Evolutionary conservation across 2,329 filamentous ascomycete genomes (phyloP).

Genomic region (Microsporum canis): DNA sequence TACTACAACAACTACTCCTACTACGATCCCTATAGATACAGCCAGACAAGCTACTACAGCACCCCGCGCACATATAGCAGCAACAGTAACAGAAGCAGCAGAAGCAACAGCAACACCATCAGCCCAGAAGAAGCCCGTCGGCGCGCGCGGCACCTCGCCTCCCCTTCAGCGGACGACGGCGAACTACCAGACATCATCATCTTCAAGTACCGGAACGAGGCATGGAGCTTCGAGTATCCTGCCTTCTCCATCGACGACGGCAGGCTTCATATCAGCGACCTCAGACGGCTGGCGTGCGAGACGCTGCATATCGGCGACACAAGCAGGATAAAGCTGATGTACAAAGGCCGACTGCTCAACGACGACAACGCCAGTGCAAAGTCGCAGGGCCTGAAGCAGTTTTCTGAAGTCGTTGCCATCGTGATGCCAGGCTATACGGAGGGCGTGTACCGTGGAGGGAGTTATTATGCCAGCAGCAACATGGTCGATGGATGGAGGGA

Average conservation of each 20-base stretch:
- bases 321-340: conserved; percentile 33
- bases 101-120: neutral
- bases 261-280: conserved; percentile 30
- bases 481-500: neutral
- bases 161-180: conserved; percentile 16
- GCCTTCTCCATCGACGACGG: conserved; percentile 39
- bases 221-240: conserved; percentile 34
- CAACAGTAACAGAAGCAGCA: neutral
- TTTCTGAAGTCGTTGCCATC: conserved; percentile 38
- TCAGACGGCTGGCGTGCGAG: conserved; percentile 32
- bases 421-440: conserved; percentile 15
- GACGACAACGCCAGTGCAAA: conserved; percentile 31
- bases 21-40: neutral
- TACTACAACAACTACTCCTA: neutral
- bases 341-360: conserved; percentile 37
- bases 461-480: neutral
- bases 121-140: neutral
- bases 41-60: neutral
- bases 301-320: conserved; percentile 26
- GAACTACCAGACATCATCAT: conserved; percentile 34
- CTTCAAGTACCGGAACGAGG: conserved; percentile 33
- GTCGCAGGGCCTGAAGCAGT: conserved; percentile 37
- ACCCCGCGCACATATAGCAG: neutral
- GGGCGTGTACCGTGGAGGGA: neutral
- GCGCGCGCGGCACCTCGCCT: neutral